phyloP scores from a whole-genome alignment of 139 green algal genomes.

The Zygnema cylindricum region DNA sequence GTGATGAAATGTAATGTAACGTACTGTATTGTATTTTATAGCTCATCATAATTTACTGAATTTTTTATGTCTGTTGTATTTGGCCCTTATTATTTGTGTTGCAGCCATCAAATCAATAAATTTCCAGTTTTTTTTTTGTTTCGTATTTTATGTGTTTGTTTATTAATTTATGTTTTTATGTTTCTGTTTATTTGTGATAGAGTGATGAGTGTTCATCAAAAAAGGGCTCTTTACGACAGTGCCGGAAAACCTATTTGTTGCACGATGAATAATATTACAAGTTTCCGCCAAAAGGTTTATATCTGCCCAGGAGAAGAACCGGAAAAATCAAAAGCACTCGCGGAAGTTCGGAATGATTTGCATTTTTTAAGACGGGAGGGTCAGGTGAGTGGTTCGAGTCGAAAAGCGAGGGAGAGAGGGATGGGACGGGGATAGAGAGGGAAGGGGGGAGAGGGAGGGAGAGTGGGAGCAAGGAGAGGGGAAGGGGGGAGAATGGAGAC shows the following conservation, averaged over 20 bases:
- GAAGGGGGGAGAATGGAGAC: too few species aligned
- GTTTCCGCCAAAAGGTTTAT: background rate
- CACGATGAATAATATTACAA: background rate
- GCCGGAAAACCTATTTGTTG: background rate
- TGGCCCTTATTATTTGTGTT: too few species aligned
- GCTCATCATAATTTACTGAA: too few species aligned
- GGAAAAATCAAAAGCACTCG: background rate
- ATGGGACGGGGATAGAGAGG: background rate
- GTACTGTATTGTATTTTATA: too few species aligned
- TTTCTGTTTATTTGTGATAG: too few species aligned
- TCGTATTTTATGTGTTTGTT: too few species aligned
- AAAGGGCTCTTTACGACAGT: background rate
- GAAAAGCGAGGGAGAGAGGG: background rate
- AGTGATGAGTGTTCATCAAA: background rate
- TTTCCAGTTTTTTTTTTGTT: too few species aligned
- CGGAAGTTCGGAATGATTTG: background rate
- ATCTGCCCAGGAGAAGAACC: background rate
- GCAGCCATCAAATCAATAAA: too few species aligned
- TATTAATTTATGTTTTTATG: too few species aligned
- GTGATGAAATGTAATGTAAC: too few species aligned
- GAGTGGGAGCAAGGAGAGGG: background rate
- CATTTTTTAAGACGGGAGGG: background rate
- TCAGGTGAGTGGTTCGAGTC: background rate
- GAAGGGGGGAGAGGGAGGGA: background rate
- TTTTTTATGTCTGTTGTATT: too few species aligned